Percentiles rank a stretch among this genome's conserved stretches.
Evolutionary conservation across 1,139 yeast genomes (phyloP).

Genomic region (Debaryomyces singareniensis): DNA sequence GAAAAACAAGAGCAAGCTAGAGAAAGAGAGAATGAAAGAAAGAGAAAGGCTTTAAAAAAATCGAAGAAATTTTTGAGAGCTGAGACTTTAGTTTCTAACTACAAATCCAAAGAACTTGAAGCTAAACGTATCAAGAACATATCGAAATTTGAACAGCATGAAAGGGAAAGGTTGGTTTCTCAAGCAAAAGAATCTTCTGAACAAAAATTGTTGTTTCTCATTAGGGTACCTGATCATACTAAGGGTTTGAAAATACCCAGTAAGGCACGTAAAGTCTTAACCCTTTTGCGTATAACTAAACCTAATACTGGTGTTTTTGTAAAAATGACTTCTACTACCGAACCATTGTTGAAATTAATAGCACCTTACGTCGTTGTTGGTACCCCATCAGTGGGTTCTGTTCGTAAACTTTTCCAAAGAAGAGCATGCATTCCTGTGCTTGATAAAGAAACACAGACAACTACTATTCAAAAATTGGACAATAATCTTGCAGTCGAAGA

Average conservation of each 20-base stretch:
- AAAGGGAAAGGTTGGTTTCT: slow-evolving; percentile 8
- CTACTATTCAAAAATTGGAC: slow-evolving; percentile 43
- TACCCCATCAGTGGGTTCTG: slow-evolving; percentile 61
- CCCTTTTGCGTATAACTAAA: slow-evolving; percentile 51
- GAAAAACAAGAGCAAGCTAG: slow-evolving; percentile 52
- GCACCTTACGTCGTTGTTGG: slow-evolving; percentile 73
- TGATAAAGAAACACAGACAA: slow-evolving; percentile 21
- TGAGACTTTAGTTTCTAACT: slow-evolving; percentile 63
- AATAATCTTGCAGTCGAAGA: slow-evolving; percentile 74
- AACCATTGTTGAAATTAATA: slow-evolving; percentile 56
- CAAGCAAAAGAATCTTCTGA: slow-evolving; percentile 13
- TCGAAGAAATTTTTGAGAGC: slow-evolving; percentile 57
- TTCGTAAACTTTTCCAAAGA: slow-evolving; percentile 68
- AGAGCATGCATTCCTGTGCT: slow-evolving; percentile 53
- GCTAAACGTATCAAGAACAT: slow-evolving; percentile 60
- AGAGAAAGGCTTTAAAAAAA: slow-evolving; percentile 29
- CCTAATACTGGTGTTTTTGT: slow-evolving; percentile 67
- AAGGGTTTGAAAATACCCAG: slow-evolving; percentile 60
- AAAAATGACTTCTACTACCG: slow-evolving; percentile 49
- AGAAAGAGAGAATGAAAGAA: slow-evolving; percentile 24
- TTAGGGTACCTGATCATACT: slow-evolving; percentile 54
- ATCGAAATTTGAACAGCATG: slow-evolving; percentile 36
- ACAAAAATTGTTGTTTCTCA: slow-evolving; percentile 51
- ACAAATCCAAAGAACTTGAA: slow-evolving; percentile 60
- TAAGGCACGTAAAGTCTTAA: slow-evolving; percentile 55